Percentiles rank a stretch among this genome's conserved stretches.
These are phyloP conservation scores for Pulveroboletus frians DNA, from an alignment of 768 basidiomycete genomes.

Conservation along the genomic window DNA sequence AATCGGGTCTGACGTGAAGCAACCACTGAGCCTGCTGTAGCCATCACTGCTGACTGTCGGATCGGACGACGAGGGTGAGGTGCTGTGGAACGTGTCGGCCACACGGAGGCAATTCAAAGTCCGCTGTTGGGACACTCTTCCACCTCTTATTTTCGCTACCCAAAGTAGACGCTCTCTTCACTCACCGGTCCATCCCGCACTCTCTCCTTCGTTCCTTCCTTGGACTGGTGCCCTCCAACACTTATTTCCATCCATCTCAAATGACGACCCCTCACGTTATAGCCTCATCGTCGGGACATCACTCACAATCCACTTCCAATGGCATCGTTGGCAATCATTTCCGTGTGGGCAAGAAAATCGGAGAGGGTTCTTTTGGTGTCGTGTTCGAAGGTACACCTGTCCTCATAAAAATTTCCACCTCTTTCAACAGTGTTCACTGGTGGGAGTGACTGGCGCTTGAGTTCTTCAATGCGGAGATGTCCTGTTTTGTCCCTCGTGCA, in stretches of 20 bases:
- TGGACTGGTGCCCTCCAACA: slow-evolving; percentile 27
- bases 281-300: slow-evolving; percentile 69
- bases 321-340: slow-evolving; percentile 77
- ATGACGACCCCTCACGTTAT: slow-evolving; percentile 87
- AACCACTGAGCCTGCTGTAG: slow-evolving; percentile 4
- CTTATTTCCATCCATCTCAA: slow-evolving; percentile 1
- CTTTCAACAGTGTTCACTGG: slow-evolving; percentile 1
- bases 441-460: slow-evolving; percentile 14
- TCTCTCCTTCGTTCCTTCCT: slow-evolving; percentile 19
- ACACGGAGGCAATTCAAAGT: slow-evolving; percentile 28
- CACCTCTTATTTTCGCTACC: slow-evolving; percentile 29
- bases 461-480: slow-evolving; percentile 1
- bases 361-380: slow-evolving; percentile 98
- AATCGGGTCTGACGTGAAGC: not conserved
- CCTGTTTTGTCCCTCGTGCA: slow-evolving; percentile 4
- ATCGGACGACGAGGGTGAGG: too few species aligned
- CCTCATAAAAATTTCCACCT: not conserved
- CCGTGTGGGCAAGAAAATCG: slow-evolving; percentile 97
- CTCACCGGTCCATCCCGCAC: slow-evolving; percentile 18
- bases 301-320: slow-evolving; percentile 57
- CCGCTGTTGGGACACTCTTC: slow-evolving; percentile 23
- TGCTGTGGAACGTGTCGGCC: slow-evolving; percentile 28
- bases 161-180: slow-evolving; percentile 20
- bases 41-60: slow-evolving; percentile 6
- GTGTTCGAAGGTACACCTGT: slow-evolving; percentile 82